These are phyloP conservation scores for Nakaseomyces kungkrabaensis DNA, from an alignment of 1,139 yeast species.

Conservation along the genomic window DNA sequence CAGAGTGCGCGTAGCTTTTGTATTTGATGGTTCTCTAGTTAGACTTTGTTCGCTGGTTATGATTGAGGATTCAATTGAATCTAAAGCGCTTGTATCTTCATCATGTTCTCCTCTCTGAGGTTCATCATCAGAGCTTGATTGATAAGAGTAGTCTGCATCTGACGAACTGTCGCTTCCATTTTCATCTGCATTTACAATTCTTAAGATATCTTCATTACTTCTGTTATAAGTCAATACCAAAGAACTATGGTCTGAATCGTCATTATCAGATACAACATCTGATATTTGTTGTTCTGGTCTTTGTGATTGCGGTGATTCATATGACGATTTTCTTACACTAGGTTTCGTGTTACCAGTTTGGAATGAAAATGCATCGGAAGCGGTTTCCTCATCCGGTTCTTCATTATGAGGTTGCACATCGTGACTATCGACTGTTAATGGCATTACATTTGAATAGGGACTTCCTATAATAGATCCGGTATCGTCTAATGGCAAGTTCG, in stretches of 20 bases:
- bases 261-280: background rate
- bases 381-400: background rate
- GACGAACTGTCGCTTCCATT: background rate
- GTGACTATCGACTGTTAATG: background rate
- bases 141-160: background rate
- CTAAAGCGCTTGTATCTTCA: background rate
- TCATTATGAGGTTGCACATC: background rate
- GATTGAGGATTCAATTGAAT: background rate
- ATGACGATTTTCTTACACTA: background rate
- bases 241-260: background rate
- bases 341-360: background rate
- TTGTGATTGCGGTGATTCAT: background rate
- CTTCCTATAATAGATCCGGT: background rate
- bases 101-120: background rate
- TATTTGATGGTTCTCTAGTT: background rate
- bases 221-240: background rate
- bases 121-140: background rate
- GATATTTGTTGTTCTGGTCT: background rate
- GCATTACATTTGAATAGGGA: constrained; percentile 1
- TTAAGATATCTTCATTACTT: background rate
- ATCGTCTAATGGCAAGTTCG: background rate
- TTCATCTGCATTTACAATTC: background rate
- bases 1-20: constrained; percentile 8
- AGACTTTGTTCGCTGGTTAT: background rate
- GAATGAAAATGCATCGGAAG: background rate